These are phyloP conservation scores for Comarum palustre DNA, from an alignment of 306 rosid genomes.

Conservation along the genomic window DNA sequence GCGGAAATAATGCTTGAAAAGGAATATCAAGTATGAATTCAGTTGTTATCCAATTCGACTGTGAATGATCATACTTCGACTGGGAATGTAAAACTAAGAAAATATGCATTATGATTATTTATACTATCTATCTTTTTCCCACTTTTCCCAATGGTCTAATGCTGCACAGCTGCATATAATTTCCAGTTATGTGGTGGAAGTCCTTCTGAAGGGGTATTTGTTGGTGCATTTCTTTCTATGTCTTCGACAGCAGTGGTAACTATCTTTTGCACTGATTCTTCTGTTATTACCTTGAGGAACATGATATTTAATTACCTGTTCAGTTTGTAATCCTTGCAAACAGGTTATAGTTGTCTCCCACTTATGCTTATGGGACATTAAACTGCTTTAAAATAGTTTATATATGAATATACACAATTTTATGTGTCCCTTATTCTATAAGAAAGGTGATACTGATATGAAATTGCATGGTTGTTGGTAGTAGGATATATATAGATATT, in stretches of 20 bases:
- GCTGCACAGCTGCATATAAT: conserved; percentile 32
- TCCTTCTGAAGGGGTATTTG: conserved; percentile 86
- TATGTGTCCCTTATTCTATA: background rate
- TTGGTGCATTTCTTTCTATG: conserved; percentile 88
- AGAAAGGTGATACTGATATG: background rate
- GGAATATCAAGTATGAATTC: background rate
- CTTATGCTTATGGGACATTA: background rate
- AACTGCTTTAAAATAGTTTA: background rate
- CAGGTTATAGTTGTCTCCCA: background rate
- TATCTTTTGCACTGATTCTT: conserved; percentile 24
- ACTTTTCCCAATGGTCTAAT: conserved; percentile 29
- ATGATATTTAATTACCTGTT: background rate
- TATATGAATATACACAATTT: background rate
- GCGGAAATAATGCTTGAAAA: background rate
- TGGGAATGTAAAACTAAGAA: background rate
- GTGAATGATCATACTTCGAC: background rate
- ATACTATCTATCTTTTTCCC: background rate
- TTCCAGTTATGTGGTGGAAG: conserved; percentile 95
- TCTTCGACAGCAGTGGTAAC: conserved; percentile 97
- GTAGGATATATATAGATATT: background rate
- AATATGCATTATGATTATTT: background rate
- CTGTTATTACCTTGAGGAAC: background rate
- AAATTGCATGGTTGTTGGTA: background rate
- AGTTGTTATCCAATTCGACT: background rate
- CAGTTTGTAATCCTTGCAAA: background rate